A percentile compares a stretch with the other conserved stretches of the same genome.
phyloP scores from a whole-genome alignment of 2,329 filamentous ascomycete species.

The Aspergillus puulaauensis region DNA sequence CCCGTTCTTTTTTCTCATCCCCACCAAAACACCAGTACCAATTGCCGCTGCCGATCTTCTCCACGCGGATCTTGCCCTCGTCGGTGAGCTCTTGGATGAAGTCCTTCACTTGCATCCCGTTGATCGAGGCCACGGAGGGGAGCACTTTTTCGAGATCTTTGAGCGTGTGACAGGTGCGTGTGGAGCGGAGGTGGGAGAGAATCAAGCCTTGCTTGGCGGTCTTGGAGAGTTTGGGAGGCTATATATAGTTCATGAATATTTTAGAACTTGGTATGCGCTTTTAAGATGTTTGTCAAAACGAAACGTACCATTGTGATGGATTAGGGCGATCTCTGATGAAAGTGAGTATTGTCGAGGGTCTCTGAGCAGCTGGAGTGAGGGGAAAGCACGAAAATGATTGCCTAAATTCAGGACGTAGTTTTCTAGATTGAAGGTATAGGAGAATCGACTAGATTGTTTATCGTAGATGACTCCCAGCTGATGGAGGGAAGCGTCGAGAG shows the following conservation, averaged over 20 bases:
- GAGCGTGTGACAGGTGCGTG: constrained; percentile 62
- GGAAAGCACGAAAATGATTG: neutral
- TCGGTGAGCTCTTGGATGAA: constrained; percentile 63
- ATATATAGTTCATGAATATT: constrained; percentile 10
- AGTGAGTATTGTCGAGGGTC: neutral
- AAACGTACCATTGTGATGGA: constrained; percentile 1
- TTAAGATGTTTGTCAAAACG: neutral
- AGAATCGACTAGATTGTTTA: neutral
- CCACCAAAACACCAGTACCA: constrained; percentile 70
- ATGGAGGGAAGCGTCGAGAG: neutral
- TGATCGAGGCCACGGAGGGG: constrained; percentile 62
- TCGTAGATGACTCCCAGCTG: neutral
- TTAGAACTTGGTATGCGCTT: neutral
- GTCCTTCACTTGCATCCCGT: constrained; percentile 67
- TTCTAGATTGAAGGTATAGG: neutral
- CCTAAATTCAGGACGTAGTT: neutral
- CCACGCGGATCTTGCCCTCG: constrained; percentile 61
- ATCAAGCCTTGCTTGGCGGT: constrained; percentile 59
- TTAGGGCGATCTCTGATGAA: neutral
- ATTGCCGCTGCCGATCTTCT: constrained; percentile 70
- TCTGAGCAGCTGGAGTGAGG: neutral
- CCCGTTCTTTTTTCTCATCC: constrained; percentile 53
- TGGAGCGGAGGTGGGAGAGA: constrained; percentile 59
- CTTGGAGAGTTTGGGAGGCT: constrained; percentile 57
- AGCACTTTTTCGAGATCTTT: constrained; percentile 68